A percentile compares a stretch with the other conserved stretches of the same genome.
phyloP scores from a whole-genome alignment of 495 filamentous ascomycete genomes.

The Lepraria neglecta region DNA sequence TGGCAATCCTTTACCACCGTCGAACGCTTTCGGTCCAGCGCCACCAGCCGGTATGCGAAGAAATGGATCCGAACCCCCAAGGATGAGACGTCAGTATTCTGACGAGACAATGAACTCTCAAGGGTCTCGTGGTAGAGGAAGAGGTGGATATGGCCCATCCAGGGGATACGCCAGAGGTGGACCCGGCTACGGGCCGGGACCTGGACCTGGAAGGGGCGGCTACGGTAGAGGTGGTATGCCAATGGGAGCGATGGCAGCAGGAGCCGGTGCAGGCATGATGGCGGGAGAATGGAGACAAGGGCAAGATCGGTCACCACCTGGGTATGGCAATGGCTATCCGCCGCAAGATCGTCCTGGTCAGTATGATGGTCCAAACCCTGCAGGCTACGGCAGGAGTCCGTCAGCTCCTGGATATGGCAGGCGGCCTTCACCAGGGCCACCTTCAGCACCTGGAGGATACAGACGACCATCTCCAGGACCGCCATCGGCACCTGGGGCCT shows the following conservation, averaged over 20 bases:
- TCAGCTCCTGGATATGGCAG: constrained; percentile 31
- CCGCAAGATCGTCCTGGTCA: constrained; percentile 28
- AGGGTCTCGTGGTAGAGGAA: constrained; percentile 50
- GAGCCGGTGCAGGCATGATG: constrained; percentile 31
- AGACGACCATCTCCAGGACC: constrained; percentile 44
- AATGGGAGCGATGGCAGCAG: constrained; percentile 28
- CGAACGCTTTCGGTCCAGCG: constrained; percentile 37
- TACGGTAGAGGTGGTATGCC: constrained; percentile 34
- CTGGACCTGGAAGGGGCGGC: constrained; percentile 30
- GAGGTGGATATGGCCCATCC: constrained; percentile 47
- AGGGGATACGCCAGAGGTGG: constrained; percentile 52
- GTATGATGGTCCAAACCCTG: constrained; percentile 27
- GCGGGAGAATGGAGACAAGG: constrained; percentile 34
- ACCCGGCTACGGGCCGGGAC: constrained; percentile 29
- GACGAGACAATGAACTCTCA: constrained; percentile 54
- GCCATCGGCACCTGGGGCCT: constrained; percentile 24
- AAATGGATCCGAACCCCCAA: constrained; percentile 41
- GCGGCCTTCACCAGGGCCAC: constrained; percentile 37
- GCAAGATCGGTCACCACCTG: constrained; percentile 46
- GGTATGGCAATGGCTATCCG: constrained; percentile 31
- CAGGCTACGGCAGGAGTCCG: constrained; percentile 25
- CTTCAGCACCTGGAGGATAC: constrained; percentile 31
- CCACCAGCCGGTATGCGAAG: constrained; percentile 35
- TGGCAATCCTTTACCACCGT: constrained; percentile 55
- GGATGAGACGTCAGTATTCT: constrained; percentile 55